phyloP scores from a whole-genome alignment of 257 asterid species.

The Rhazya stricta region DNA sequence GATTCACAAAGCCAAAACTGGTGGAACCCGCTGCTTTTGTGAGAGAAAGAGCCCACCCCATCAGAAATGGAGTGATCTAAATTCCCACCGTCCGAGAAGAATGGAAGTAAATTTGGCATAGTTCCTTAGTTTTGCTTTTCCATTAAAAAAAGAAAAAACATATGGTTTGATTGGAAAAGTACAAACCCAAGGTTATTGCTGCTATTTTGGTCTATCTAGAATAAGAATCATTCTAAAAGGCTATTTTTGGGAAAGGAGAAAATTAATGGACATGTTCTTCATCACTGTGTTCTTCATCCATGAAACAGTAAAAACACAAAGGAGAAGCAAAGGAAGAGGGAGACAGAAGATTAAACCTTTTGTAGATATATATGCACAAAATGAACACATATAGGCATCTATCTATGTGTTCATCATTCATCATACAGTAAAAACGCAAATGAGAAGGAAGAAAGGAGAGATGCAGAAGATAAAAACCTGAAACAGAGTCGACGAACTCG shows the following conservation, averaged over 20 bases:
- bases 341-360: no score
- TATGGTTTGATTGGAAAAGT: background rate
- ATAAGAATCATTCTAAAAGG: background rate
- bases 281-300: background rate
- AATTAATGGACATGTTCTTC: background rate
- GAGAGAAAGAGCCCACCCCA: background rate
- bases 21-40: background rate
- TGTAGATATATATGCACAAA: background rate
- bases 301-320: no score
- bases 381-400: background rate
- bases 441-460: background rate
- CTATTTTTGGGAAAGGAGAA: background rate
- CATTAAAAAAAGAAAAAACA: no score
- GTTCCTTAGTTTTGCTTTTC: no score
- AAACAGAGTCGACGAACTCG: constrained; percentile 32
- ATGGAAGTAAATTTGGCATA: background rate
- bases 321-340: no score
- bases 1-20: background rate
- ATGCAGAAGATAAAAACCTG: constrained; percentile 19
- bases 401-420: background rate
- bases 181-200: background rate
- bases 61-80: background rate
- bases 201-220: background rate
- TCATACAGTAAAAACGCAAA: background rate
- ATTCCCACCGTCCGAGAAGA: background rate